These are phyloP conservation scores for Kazachstania bromeliacearum DNA, from an alignment of 805 yeast genomes.

Conservation along the genomic window DNA sequence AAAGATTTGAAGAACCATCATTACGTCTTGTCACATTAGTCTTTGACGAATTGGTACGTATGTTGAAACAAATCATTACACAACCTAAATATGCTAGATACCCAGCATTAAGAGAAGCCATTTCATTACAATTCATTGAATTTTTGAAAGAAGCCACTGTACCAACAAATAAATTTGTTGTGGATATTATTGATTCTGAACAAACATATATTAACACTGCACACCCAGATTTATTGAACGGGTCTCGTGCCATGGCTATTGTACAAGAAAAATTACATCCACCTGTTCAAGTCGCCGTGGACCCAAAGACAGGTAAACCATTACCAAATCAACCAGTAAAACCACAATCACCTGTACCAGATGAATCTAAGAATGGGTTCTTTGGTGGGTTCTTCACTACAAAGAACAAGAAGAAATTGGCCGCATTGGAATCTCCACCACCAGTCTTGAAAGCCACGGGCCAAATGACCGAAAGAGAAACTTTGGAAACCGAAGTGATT, in stretches of 20 bases:
- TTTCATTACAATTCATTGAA: conserved; percentile 68
- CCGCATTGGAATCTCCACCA: conserved; percentile 96
- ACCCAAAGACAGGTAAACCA: conserved; percentile 86
- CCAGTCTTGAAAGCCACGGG: conserved; percentile 89
- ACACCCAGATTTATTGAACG: conserved; percentile 91
- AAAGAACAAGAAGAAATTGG: conserved; percentile 87
- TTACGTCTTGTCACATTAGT: conserved; percentile 80
- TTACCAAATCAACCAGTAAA: conserved; percentile 34
- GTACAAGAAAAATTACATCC: conserved; percentile 75
- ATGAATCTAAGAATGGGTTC: conserved; percentile 57
- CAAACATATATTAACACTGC: conserved; percentile 95
- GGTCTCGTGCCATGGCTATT: conserved; percentile 88
- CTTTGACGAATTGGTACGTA: conserved; percentile 90
- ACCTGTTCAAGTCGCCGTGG: conserved; percentile 63
- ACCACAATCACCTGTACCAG: conserved; percentile 4
- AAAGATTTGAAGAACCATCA: conserved; percentile 89
- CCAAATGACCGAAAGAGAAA: conserved; percentile 83
- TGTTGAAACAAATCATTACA: conserved; percentile 71
- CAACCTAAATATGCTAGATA: conserved; percentile 81
- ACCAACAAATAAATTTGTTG: conserved; percentile 81
- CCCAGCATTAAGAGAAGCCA: conserved; percentile 82
- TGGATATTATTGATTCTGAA: conserved; percentile 76
- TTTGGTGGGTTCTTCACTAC: conserved; percentile 92
- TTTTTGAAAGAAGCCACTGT: conserved; percentile 67
- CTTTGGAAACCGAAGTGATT: conserved; percentile 94